phyloP scores from a whole-genome alignment of 2,329 filamentous ascomycete genomes.

The Pestalotiopsis sp. region DNA sequence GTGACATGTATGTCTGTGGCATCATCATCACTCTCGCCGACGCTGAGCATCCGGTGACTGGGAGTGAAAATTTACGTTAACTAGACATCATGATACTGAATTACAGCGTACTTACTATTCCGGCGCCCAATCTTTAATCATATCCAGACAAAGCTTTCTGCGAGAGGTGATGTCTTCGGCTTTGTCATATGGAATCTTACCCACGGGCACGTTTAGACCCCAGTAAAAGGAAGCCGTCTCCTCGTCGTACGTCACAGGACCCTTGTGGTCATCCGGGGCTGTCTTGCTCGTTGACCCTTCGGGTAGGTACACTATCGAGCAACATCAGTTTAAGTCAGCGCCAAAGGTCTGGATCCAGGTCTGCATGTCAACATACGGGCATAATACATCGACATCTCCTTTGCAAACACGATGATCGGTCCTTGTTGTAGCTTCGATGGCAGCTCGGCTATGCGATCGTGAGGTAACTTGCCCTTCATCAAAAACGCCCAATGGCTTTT shows the following conservation, averaged over 20 bases:
- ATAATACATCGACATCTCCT: background rate
- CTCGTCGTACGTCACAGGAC: background rate
- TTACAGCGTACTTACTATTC: background rate
- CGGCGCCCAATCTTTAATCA: background rate
- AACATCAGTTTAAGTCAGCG: background rate
- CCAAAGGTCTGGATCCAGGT: background rate
- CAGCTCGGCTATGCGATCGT: background rate
- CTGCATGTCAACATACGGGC: background rate
- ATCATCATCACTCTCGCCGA: background rate
- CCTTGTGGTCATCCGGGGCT: background rate
- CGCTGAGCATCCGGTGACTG: background rate
- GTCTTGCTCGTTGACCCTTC: background rate
- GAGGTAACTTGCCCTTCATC: background rate
- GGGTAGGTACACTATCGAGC: background rate
- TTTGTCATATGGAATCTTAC: background rate
- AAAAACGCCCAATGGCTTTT: background rate
- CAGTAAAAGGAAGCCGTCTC: background rate
- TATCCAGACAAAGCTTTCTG: background rate
- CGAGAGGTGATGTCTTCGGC: background rate
- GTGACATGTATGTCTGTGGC: background rate
- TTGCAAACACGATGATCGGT: background rate
- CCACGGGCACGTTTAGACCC: background rate
- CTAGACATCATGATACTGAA: background rate
- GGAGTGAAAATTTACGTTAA: background rate
- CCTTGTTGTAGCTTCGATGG: background rate